phyloP scores from a whole-genome alignment of 2,329 filamentous ascomycete species.

The Raffaelea ambrosiae region DNA sequence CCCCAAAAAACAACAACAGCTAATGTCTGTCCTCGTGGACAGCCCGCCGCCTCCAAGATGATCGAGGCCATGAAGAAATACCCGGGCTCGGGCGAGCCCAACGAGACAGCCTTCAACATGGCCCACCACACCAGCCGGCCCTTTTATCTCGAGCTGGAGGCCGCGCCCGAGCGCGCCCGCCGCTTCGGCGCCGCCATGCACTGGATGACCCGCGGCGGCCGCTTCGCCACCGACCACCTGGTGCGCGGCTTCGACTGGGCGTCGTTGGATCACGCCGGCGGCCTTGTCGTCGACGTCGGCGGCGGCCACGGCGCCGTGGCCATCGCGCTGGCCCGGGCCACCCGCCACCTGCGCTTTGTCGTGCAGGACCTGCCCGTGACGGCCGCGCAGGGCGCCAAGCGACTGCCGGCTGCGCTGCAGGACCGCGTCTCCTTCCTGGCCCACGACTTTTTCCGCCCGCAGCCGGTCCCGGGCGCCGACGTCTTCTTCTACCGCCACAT shows the following conservation, averaged over 20 bases:
- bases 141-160: no score
- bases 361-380: background rate
- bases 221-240: no score
- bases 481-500: conserved; percentile 54
- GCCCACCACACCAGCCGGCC: background rate
- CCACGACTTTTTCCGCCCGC: background rate
- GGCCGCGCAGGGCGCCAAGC: background rate
- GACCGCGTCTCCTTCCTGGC: background rate
- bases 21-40: no score
- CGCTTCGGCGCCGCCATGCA: no score
- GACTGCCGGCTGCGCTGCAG: background rate
- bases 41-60: background rate
- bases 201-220: no score
- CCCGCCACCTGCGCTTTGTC: background rate
- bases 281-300: no score
- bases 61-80: background rate
- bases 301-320: no score
- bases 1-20: no score
- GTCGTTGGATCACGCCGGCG: no score
- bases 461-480: background rate
- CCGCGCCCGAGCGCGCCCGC: background rate
- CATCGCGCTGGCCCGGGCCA: background rate
- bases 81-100: background rate
- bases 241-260: no score
- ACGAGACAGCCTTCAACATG: background rate